phyloP scores from a whole-genome alignment of 2,329 filamentous ascomycete species.

The Neoscytalidium dimidiatum region DNA sequence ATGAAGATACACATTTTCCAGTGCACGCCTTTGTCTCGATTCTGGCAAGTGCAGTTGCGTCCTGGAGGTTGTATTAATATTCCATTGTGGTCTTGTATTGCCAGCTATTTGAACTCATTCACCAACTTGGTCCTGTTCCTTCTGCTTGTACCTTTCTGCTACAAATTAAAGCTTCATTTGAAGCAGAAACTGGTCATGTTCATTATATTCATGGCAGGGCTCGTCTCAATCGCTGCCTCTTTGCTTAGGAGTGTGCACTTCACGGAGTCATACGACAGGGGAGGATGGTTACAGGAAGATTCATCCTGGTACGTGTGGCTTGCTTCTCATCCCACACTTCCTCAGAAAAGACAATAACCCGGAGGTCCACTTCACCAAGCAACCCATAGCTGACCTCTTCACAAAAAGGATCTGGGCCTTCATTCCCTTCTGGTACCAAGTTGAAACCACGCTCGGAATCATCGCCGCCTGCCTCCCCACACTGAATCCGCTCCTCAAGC shows the following conservation, averaged over 20 bases:
- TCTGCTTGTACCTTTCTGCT: conserved; percentile 1
- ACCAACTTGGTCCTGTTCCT: conserved; percentile 2
- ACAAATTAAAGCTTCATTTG: background rate
- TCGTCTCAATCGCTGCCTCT: background rate
- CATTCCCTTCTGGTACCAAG: conserved; percentile 15
- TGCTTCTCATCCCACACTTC: background rate
- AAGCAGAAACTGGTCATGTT: background rate
- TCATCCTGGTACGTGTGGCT: background rate
- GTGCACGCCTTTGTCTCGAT: background rate
- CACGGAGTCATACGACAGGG: background rate
- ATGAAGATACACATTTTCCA: conserved; percentile 1
- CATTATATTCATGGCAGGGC: background rate
- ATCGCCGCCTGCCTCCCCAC: conserved; percentile 13
- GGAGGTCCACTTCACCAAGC: background rate
- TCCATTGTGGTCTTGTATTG: background rate
- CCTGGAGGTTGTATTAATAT: conserved; percentile 11
- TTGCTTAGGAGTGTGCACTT: background rate
- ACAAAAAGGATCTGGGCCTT: conserved; percentile 8
- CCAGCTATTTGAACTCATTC: background rate
- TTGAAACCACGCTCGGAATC: conserved; percentile 16
- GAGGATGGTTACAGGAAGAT: background rate
- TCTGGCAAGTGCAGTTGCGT: conserved; percentile 3
- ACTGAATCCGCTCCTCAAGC: conserved; percentile 5
- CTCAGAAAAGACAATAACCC: background rate
- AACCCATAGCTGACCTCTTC: background rate